These are phyloP conservation scores for Pestalotiopsis sp. DNA, from an alignment of 2,329 filamentous ascomycete species.

Conservation along the genomic window DNA sequence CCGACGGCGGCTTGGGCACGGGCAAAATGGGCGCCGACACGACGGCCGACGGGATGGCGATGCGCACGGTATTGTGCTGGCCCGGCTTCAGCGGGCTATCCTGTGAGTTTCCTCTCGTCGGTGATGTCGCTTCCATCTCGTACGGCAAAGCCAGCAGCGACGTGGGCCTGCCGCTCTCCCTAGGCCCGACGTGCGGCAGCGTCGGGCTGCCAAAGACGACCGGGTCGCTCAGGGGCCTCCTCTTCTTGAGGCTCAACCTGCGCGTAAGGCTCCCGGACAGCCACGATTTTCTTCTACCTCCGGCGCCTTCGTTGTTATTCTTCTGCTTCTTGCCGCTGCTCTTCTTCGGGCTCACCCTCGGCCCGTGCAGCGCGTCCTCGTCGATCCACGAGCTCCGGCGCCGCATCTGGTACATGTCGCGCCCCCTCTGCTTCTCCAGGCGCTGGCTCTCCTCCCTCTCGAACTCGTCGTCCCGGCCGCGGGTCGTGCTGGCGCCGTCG, in stretches of 20 bases:
- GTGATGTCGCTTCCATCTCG: not conserved
- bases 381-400: slow-evolving; percentile 46
- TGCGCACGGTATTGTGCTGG: not conserved
- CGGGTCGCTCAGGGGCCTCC: slow-evolving; percentile 17
- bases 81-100: not conserved
- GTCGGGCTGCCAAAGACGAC: slow-evolving; percentile 25
- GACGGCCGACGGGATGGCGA: not conserved
- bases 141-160: not conserved
- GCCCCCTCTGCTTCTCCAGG: slow-evolving; percentile 26
- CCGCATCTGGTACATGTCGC: slow-evolving; percentile 23
- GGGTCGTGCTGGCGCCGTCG: not conserved
- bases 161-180: not conserved
- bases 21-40: not conserved
- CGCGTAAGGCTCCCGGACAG: slow-evolving; percentile 17
- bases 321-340: slow-evolving; percentile 13
- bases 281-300: not conserved
- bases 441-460: slow-evolving; percentile 4
- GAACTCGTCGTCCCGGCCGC: not conserved
- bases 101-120: not conserved
- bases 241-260: slow-evolving; percentile 18
- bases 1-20: slow-evolving; percentile 2
- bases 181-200: slow-evolving; percentile 24
- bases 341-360: slow-evolving; percentile 34
- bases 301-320: slow-evolving; percentile 9
- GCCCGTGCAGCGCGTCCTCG: slow-evolving; percentile 51